phyloP scores from a whole-genome alignment of 495 filamentous ascomycete genomes.

The Aspergillus kassunensis region DNA sequence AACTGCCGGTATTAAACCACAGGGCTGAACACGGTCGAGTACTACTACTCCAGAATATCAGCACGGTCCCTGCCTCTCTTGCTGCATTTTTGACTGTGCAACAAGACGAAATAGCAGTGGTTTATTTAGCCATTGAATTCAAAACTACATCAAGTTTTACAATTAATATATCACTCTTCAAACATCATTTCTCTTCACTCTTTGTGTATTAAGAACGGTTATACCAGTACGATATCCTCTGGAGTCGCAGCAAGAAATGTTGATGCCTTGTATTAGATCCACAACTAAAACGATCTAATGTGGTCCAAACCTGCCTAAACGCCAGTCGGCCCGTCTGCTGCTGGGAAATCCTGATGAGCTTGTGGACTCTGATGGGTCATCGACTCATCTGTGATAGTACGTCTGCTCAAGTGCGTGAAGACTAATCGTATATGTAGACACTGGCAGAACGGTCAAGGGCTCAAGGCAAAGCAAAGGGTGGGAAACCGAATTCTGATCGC shows the following conservation, averaged over 20 bases:
- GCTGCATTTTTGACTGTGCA: no score
- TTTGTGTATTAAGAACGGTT: not conserved
- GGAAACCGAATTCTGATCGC: no score
- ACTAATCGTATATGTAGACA: not conserved
- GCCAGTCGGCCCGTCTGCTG: not conserved
- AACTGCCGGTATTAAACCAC: constrained; percentile 9
- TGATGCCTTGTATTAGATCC: constrained; percentile 20
- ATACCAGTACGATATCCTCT: constrained; percentile 6
- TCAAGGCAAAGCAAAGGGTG: no score
- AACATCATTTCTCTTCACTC: not conserved
- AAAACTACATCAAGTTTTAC: no score
- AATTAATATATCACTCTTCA: no score
- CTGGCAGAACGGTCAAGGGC: no score
- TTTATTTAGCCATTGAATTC: no score
- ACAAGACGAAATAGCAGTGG: no score
- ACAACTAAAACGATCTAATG: constrained; percentile 1
- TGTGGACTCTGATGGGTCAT: constrained; percentile 1
- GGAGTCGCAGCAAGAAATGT: constrained; percentile 12
- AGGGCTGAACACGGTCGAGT: constrained; percentile 19
- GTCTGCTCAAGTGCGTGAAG: no score
- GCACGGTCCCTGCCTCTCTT: no score
- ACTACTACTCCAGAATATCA: no score
- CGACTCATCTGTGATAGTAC: not conserved
- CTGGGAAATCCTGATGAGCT: not conserved
- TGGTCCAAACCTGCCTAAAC: not conserved